Conservation (phyloP, 2,329 filamentous ascomycete species). For the Aspergillus udagawae region DNA sequence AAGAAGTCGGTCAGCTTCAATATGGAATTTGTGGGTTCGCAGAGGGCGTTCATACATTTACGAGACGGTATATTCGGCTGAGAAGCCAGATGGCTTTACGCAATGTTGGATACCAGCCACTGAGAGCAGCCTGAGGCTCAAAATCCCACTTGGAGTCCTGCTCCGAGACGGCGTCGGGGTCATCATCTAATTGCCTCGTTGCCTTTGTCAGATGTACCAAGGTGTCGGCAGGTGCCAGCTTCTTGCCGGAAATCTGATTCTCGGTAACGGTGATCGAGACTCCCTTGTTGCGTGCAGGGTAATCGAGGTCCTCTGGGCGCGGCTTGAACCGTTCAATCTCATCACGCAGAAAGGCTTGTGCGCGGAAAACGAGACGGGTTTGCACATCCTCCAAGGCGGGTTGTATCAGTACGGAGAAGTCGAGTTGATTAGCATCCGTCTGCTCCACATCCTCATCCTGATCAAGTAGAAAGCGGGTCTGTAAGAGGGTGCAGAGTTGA, state of each 20-base stretch:
- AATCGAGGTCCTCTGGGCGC: constrained; percentile 62
- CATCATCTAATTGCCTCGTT: constrained; percentile 48
- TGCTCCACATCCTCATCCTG: constrained; percentile 52
- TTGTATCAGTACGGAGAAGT: constrained; percentile 60
- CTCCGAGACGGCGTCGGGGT: constrained; percentile 40
- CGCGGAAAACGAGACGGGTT: constrained; percentile 62
- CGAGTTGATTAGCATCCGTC: constrained; percentile 51
- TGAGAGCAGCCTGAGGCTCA: constrained; percentile 54
- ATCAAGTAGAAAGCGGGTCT: constrained; percentile 62
- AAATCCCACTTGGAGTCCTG: constrained; percentile 50
- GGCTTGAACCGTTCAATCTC: constrained; percentile 65
- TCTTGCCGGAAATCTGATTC: constrained; percentile 53
- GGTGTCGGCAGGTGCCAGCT: constrained; percentile 39
- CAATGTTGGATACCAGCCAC: constrained; percentile 64
- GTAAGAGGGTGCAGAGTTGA: constrained; percentile 62
- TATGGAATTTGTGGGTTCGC: not conserved
- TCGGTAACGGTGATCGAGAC: constrained; percentile 38
- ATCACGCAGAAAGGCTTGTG: constrained; percentile 59
- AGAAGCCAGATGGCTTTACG: constrained; percentile 65
- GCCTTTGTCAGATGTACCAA: constrained; percentile 46
- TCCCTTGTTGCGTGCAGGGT: constrained; percentile 52
- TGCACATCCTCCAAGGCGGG: constrained; percentile 65
- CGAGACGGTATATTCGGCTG: constrained; percentile 65
- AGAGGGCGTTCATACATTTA: constrained; percentile 49
- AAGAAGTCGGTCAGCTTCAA: constrained; percentile 12